Evolutionary conservation across 2,329 filamentous ascomycete species (phyloP), one percentile per base, ranked within the genome.

Genomic region (Arachnomyces sp.): DNA sequence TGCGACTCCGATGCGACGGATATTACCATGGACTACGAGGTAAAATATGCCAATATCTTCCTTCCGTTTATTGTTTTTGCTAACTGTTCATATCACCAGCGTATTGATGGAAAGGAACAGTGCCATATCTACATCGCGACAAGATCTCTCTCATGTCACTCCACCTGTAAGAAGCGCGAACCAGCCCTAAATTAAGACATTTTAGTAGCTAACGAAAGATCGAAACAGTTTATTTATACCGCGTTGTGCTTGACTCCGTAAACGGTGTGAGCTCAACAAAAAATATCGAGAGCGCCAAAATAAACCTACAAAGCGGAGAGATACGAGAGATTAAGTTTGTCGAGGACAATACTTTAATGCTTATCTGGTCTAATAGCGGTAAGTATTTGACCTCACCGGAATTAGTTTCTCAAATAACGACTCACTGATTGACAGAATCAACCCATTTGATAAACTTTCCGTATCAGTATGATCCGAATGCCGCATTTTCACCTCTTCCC

Each of bases 251-350:
- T 9, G 59, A 66, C 8, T 71, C 80, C 3, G 60, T 71, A 41
- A 80, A 80, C 38, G 77, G 77, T 30, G 75, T 82, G 42, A 84
- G 75, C 49, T 65, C 64, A 11, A 63, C 63, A 2, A 56, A 59
- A 35, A 49, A 39, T 13, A 56, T 52, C 11, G 51, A 49, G 4
- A 36, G 59, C 7, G 57, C 62, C n/a, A 53, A 51, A 2, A 32
- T 66, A n/a, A 47, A 52, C 34, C 46, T 67, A 6, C 45, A 54
- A 31, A 43, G 52, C 8, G 64, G 64, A 12, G 53, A 57, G 17
- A 57, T 67, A 12, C 58, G 77, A 14, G 81, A 87, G 54, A 59
- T 83, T 11, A 80, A 82, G 53, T 86, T 88, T 52, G 70, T 85
- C 32, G 72, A 82, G 50, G 76, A 83, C 40, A 60, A 70, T 9